Base-by-base conservation (phyloP, 2,329 filamentous ascomycete genomes). In the Lasiodiplodia hormozganensis region DNA sequence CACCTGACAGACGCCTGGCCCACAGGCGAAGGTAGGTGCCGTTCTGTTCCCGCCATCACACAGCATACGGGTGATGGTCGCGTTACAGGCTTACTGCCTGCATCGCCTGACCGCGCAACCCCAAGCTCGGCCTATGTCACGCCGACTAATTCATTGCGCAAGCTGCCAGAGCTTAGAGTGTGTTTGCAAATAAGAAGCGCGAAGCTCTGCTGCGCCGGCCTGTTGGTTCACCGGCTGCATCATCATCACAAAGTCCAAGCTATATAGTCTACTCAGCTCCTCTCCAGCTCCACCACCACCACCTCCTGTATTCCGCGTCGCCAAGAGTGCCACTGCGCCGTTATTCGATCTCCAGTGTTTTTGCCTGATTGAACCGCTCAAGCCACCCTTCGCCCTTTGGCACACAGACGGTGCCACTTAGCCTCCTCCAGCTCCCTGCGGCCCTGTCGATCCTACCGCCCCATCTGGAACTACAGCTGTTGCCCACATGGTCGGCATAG, bases 381-480 rank as follows among this genome's bases (percentile, higher is more conserved):
- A 65, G 52, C 62, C 65, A 68, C 65, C 40, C 60, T 18, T 60
- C 38, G 43, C 23, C 62, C 47, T 53, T 28, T 5, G 31, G 47
- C 52, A 34, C 53, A 49, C 47, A 65, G 62, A 23, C 62, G 62
- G 62, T 47, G 62, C 62, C 51, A 54, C 49, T 54, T 65, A 56
- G 51, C 49, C 34, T 47, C 47, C 18, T 47, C 62, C 34, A 53
- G 34, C 47, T 53, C 34, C 65, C 65, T 68, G 65, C 56, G 65
- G 53, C 65, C 65, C 65, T 68, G 65, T 68, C 65, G 65, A 68
- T 68, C 65, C 49, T 40, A 21, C 56, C 31, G 62, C 62, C 62
- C 51, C 56, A 51, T 65, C 60, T 62, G 11, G 58, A 62, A 23
- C 34, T 62, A 25, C 58, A 31, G 58, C 58, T 51, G 58, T 51